Evolutionary conservation across 345 rosid genomes (phyloP).

Genomic region (Camelina laxa): DNA sequence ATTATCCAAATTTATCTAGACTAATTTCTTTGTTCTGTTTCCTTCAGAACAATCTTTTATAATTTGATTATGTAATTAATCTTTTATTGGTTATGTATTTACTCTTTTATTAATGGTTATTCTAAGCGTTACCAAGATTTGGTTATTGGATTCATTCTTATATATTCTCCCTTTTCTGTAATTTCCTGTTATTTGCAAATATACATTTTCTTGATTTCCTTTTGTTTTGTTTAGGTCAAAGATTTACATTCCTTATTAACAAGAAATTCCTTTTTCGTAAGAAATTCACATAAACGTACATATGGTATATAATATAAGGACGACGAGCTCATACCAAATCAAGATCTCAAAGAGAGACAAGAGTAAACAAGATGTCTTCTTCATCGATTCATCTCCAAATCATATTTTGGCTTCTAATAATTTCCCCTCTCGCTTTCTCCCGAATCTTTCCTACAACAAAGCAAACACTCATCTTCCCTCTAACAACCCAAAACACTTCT

Average conservation of each 20-base stretch:
- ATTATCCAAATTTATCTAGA: background rate
- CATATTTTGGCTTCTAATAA: conserved; percentile 32
- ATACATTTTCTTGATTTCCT: background rate
- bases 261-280: background rate
- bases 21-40: conserved; percentile 5
- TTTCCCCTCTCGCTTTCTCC: conserved; percentile 40
- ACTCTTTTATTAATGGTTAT: background rate
- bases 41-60: background rate
- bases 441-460: conserved; percentile 43
- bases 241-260: background rate
- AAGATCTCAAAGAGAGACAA: background rate
- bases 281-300: too few species aligned
- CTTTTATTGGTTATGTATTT: too few species aligned
- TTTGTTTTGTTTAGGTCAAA: background rate
- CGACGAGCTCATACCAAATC: background rate
- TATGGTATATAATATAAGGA: background rate
- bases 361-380: conserved; percentile 26
- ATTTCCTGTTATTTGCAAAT: background rate
- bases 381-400: conserved; percentile 20
- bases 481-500: conserved; percentile 46
- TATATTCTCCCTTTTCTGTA: background rate
- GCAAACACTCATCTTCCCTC: conserved; percentile 54
- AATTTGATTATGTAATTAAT: background rate
- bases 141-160: conserved; percentile 1
- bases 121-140: conserved; percentile 24